These are phyloP conservation scores for Solanum appendiculatum DNA, from an alignment of 257 asterid species.

Conservation along the genomic window DNA sequence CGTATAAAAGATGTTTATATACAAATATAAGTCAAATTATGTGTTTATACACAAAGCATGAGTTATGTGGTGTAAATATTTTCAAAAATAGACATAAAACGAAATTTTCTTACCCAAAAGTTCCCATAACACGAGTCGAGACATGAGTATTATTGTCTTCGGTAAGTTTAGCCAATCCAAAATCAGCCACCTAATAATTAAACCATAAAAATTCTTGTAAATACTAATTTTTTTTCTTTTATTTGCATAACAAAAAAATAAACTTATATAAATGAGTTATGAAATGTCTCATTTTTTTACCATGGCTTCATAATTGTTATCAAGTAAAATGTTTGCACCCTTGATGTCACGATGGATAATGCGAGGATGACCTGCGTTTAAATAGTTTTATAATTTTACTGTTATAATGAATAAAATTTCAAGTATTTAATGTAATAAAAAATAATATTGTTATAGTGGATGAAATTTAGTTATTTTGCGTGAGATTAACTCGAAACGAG, in stretches of 20 bases:
- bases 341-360: slow-evolving; percentile 46
- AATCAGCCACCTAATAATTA: slow-evolving; percentile 71
- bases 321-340: slow-evolving; percentile 40
- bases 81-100: too few species aligned
- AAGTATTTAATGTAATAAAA: not conserved
- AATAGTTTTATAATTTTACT: not conserved
- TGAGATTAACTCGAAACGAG: not conserved
- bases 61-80: too few species aligned
- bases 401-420: not conserved
- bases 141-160: slow-evolving; percentile 76
- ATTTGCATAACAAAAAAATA: not conserved
- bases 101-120: slow-evolving; percentile 49
- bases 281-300: slow-evolving; percentile 2
- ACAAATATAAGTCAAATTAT: too few species aligned
- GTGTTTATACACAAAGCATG: too few species aligned
- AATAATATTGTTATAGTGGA: not conserved
- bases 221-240: not conserved
- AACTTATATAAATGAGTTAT: not conserved
- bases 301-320: slow-evolving; percentile 40
- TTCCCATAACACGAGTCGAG: slow-evolving; percentile 95
- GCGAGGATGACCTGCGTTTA: slow-evolving; percentile 38
- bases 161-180: slow-evolving; percentile 85
- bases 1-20: not conserved
- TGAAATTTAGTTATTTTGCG: not conserved
- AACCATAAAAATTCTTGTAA: not conserved